A percentile compares a stretch with the other conserved stretches of the same genome.
These are phyloP conservation scores for Heterotrichella gracilis DNA, from an alignment of 352 stramenopile genomes.

Conservation along the genomic window DNA sequence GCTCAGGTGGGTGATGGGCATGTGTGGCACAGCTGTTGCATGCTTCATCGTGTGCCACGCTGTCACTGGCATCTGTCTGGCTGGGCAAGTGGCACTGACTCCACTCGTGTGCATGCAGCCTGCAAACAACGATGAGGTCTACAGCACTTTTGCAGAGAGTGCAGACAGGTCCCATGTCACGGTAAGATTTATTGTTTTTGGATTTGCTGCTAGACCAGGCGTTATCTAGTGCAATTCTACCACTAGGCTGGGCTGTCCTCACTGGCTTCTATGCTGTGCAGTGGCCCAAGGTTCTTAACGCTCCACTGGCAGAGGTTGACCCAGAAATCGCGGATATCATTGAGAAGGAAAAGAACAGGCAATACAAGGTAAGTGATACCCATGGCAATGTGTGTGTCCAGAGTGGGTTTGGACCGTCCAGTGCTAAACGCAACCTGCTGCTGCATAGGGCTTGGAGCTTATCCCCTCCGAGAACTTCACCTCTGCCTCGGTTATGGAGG, in stretches of 20 bases:
- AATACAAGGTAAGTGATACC: too few species aligned
- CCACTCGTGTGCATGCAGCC: too few species aligned
- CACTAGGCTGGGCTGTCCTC: too few species aligned
- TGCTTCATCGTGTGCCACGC: neutral
- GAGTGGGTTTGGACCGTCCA: too few species aligned
- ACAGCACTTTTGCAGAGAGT: neutral
- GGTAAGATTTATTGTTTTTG: too few species aligned
- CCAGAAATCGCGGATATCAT: neutral
- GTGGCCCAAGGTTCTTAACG: neutral
- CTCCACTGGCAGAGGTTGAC: neutral
- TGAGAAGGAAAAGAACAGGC: neutral
- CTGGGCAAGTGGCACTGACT: too few species aligned
- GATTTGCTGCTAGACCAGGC: too few species aligned
- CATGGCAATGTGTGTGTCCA: too few species aligned
- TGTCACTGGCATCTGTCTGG: neutral
- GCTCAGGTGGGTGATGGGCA: neutral
- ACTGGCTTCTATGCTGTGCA: neutral
- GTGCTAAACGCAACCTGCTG: too few species aligned
- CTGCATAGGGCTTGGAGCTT: too few species aligned
- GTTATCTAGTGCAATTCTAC: too few species aligned
- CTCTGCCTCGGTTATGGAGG: slow-evolving; percentile 71
- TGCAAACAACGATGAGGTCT: too few species aligned
- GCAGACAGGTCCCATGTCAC: neutral
- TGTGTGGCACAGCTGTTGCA: neutral
- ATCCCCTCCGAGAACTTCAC: slow-evolving; percentile 64